Evolutionary conservation across 441 rosid species (phyloP), one percentile per base, ranked within the genome.

Genomic region (Isatis lusitanica): DNA sequence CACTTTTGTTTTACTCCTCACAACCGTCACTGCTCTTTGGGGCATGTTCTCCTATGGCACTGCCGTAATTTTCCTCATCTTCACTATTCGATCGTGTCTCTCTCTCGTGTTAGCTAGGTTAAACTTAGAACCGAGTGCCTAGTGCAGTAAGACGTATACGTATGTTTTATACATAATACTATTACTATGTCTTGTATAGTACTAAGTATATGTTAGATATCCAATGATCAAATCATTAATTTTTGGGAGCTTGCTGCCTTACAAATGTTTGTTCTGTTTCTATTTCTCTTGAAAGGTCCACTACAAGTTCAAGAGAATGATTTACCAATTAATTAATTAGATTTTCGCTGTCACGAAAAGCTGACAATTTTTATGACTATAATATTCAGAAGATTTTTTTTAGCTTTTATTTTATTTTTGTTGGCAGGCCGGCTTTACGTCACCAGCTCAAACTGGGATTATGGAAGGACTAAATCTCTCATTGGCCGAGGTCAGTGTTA

Each of bases 401-500:
- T 16, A 6, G 21, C 1, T 61, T 36, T 47, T 36, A 4, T 0
- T 10, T 24, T 52, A 6, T 28, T 30, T 24, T 53, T 46, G 21
- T 47, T 8, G 58, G 38, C 16, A 77, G 80, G 64, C 80, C 39
- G 80, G 77, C 16, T 77, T 60, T 72, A 77, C 80, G 31, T 77
- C 80, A 59, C 80, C 80, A 61, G 74, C 64, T 60, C 80, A 77
- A 77, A 30, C 60, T 17, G 80, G 70, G 74, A 72, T 77, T 8
- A 77, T 77, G 77, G 51, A 55, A 40, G 74, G 70, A 33, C 53
- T 77, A 21, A 44, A 61, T 42, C 80, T 77, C 43, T 77, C 80
- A 48, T 53, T 77, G 65, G 77, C 77, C 7, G 77, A 77, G 74
- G 80, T 77, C 50, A 52, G 24, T 21, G 2, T 21, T 21, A 2